A percentile compares a stretch with the other conserved stretches of the same genome.
These are phyloP conservation scores for Lentinula novae-zelandiae DNA, from an alignment of 1,284 basidiomycete species.

Conservation along the genomic window DNA sequence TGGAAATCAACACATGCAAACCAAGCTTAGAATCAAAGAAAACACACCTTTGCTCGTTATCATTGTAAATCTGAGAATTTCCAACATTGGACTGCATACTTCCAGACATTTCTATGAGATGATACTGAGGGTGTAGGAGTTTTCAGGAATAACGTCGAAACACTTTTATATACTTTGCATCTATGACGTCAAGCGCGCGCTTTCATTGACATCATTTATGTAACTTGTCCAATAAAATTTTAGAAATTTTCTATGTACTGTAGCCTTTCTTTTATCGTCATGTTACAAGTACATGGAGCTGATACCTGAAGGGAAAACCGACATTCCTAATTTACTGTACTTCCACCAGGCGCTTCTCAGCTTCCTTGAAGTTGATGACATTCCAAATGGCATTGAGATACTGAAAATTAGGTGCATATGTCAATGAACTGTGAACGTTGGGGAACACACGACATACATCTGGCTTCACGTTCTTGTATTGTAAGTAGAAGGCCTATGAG, in stretches of 20 bases:
- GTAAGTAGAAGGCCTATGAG: slow-evolving; percentile 68
- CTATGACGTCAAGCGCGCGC: neutral
- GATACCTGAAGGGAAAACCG: too few species aligned
- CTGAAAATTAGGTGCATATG: slow-evolving; percentile 30
- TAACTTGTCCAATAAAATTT: neutral
- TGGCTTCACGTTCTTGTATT: slow-evolving; percentile 91
- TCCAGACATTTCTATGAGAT: neutral
- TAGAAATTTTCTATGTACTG: neutral
- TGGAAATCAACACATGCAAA: neutral
- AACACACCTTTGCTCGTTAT: slow-evolving; percentile 37
- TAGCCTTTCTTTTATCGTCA: too few species aligned
- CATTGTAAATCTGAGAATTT: slow-evolving; percentile 39
- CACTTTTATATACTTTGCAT: neutral
- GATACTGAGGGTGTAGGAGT: neutral
- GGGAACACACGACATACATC: slow-evolving; percentile 56
- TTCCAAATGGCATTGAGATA: slow-evolving; percentile 91
- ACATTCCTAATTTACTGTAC: slow-evolving; percentile 27
- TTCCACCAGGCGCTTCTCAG: slow-evolving; percentile 70
- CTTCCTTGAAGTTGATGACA: slow-evolving; percentile 91
- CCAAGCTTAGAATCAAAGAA: neutral
- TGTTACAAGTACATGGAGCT: neutral
- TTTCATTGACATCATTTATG: neutral
- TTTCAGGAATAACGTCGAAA: neutral
- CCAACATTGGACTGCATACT: slow-evolving; percentile 45
- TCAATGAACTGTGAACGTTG: neutral